Conservation (phyloP, 352 stramenopile genomes). For the Achlya hypogyna region DNA sequence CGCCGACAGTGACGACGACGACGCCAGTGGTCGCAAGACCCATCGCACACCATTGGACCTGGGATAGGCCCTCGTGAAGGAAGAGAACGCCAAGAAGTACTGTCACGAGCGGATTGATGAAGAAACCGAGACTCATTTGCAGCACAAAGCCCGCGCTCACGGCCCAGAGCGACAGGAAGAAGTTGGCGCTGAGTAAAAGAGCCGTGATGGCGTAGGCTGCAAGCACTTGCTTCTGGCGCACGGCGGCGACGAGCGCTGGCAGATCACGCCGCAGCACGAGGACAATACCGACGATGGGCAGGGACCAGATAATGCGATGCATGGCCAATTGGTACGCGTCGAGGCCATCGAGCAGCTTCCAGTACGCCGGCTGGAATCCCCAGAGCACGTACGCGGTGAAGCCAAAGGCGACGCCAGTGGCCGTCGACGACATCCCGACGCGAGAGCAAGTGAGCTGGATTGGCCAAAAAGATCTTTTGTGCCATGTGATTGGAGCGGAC, state of each 20-base stretch:
- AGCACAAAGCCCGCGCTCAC: conserved; percentile 5
- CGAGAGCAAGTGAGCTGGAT: neutral
- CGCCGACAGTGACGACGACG: neutral
- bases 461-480: neutral
- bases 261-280: neutral
- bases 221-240: neutral
- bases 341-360: conserved; percentile 8
- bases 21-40: neutral
- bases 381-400: conserved; percentile 6
- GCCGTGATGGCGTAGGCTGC: neutral
- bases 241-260: neutral
- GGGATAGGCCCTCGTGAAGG: neutral
- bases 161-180: conserved; percentile 11
- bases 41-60: neutral
- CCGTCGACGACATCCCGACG: neutral
- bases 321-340: neutral
- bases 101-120: conserved; percentile 10
- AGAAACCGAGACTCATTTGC: conserved; percentile 7
- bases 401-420: conserved; percentile 5
- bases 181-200: conserved; percentile 4
- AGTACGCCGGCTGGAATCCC: conserved; percentile 11
- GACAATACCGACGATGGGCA: neutral
- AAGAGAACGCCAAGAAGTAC: conserved; percentile 12
- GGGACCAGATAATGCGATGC: conserved; percentile 16
- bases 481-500: too few species aligned